phyloP scores from a whole-genome alignment of 257 asterid genomes.

The Dorcoceras hygrometricum region DNA sequence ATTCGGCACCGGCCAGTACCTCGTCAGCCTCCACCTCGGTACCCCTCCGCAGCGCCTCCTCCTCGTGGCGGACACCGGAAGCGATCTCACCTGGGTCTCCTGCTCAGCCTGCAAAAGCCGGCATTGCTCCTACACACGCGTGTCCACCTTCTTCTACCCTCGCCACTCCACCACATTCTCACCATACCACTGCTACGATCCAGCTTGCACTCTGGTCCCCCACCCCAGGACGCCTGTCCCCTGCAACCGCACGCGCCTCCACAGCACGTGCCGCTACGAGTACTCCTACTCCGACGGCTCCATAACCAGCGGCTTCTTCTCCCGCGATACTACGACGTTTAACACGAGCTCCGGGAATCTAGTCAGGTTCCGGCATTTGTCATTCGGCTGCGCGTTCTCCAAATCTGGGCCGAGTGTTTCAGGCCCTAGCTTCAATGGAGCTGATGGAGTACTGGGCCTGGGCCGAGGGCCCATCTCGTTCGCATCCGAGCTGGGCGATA shows the following conservation, averaged over 20 bases:
- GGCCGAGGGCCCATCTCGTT: conserved; percentile 80
- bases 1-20: conserved; percentile 81
- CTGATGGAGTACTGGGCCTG: conserved; percentile 75
- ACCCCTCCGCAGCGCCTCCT: conserved; percentile 72
- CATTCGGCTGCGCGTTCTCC: conserved; percentile 69
- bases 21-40: conserved; percentile 66
- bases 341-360: conserved; percentile 44
- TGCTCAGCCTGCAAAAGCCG: conserved; percentile 81
- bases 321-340: conserved; percentile 64
- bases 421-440: conserved; percentile 62
- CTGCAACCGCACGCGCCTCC: conserved; percentile 70
- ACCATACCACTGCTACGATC: conserved; percentile 62
- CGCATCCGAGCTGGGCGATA: conserved; percentile 60
- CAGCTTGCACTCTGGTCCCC: conserved; percentile 55
- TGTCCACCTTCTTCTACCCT: conserved; percentile 53
- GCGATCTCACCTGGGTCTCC: conserved; percentile 80
- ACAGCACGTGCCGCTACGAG: conserved; percentile 70
- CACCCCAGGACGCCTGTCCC: conserved; percentile 33
- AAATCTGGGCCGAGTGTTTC: conserved; percentile 68
- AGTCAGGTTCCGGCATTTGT: conserved; percentile 31
- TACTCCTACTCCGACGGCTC: conserved; percentile 79
- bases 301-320: conserved; percentile 61
- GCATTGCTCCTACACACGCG: conserved; percentile 34
- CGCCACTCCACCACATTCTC: conserved; percentile 67
- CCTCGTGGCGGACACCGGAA: conserved; percentile 81